Evolutionary conservation across 805 yeast species (phyloP).

Genomic region (Spathaspora boniae): DNA sequence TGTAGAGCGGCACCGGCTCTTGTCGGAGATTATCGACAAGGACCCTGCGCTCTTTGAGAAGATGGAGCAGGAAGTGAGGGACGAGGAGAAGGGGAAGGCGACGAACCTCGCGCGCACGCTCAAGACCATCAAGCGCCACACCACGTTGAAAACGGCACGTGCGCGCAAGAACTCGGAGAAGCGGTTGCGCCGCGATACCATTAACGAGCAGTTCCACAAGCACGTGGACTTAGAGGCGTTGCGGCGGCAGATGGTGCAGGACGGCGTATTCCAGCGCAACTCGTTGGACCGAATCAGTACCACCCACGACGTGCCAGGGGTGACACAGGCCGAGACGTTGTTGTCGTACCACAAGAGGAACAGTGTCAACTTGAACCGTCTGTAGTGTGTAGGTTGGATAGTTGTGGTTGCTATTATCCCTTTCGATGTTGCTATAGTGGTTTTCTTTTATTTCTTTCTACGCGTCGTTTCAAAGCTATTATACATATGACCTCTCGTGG

Average conservation of each 20-base stretch:
- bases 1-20: constrained; percentile 34
- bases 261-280: constrained; percentile 34
- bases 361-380: constrained; percentile 29
- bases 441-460: background rate
- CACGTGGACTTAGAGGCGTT: constrained; percentile 33
- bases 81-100: constrained; percentile 9
- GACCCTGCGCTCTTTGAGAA: constrained; percentile 34
- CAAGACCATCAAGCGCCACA: constrained; percentile 31
- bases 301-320: constrained; percentile 47
- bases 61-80: constrained; percentile 26
- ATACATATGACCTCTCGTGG: constrained; percentile 1
- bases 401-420: too few relatives aligned
- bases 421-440: background rate
- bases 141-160: constrained; percentile 25
- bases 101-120: constrained; percentile 26
- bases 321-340: constrained; percentile 47
- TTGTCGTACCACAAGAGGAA: constrained; percentile 41
- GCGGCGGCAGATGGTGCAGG: constrained; percentile 34
- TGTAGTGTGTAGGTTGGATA: constrained; percentile 2
- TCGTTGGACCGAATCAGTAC: constrained; percentile 42
- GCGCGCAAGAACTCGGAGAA: constrained; percentile 20
- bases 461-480: background rate
- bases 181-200: constrained; percentile 14
- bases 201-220: constrained; percentile 27
- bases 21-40: constrained; percentile 28